phyloP scores from a whole-genome alignment of 768 basidiomycete species.

The Kondoa subrosea region DNA sequence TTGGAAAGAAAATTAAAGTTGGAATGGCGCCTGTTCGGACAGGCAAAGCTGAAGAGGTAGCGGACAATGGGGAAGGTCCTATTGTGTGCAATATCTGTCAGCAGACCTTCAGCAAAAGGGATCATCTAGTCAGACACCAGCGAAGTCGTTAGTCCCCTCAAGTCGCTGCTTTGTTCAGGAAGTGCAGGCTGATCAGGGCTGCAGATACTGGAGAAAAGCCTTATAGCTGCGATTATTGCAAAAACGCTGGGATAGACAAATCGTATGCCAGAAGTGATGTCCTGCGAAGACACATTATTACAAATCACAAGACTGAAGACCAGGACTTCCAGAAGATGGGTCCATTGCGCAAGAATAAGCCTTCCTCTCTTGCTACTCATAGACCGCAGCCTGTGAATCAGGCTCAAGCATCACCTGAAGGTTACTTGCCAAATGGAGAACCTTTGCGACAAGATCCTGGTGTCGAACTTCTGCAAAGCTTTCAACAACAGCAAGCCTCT shows the following conservation, averaged over 20 bases:
- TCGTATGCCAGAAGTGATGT: conserved; percentile 1
- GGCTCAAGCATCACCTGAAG: no score
- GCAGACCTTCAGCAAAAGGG: background rate
- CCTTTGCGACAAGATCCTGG: background rate
- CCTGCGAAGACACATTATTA: conserved; percentile 4
- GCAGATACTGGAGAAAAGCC: conserved; percentile 2
- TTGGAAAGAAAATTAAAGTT: no score
- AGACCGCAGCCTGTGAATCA: background rate
- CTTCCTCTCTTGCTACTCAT: background rate
- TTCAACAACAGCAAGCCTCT: background rate
- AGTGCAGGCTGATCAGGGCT: background rate
- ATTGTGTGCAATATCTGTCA: background rate
- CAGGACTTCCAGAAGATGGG: background rate
- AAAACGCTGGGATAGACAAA: no score
- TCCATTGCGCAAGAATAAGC: background rate
- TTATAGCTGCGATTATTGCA: background rate
- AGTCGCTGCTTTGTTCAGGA: background rate
- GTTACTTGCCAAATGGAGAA: no score
- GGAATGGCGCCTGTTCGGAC: no score
- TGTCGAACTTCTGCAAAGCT: background rate
- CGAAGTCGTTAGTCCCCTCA: background rate
- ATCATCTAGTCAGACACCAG: conserved; percentile 2
- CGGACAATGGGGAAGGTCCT: background rate
- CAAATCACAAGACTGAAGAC: background rate
- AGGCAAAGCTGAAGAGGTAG: no score